phyloP scores from a whole-genome alignment of 1,139 yeast genomes.

The Zhuliangozyma parablackwelliae region DNA sequence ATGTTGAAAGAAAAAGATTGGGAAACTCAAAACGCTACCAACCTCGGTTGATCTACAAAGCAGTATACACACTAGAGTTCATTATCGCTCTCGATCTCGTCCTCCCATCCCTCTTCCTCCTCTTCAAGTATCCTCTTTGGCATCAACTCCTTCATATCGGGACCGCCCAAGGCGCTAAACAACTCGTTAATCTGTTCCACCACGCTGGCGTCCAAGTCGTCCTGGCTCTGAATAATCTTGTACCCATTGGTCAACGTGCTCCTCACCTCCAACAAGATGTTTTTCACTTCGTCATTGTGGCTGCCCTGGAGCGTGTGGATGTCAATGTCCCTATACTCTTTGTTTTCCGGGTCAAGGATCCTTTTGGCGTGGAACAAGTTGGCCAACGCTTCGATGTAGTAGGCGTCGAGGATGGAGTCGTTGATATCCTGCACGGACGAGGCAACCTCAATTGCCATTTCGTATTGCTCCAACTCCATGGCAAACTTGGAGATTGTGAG shows the following conservation, averaged over 20 bases:
- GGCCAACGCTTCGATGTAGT: slow-evolving; percentile 78
- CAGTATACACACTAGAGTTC: slow-evolving; percentile 3
- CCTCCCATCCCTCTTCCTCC: slow-evolving; percentile 43
- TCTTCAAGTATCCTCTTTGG: slow-evolving; percentile 39
- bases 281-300: slow-evolving; percentile 24
- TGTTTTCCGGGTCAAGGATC: slow-evolving; percentile 18
- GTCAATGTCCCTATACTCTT: slow-evolving; percentile 48
- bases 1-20: no score
- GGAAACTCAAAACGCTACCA: no score
- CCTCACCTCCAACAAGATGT: slow-evolving; percentile 42
- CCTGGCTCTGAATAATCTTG: slow-evolving; percentile 44
- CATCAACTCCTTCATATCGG: slow-evolving; percentile 42
- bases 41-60: no score
- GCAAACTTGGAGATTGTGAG: slow-evolving; percentile 68
- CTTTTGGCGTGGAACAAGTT: slow-evolving; percentile 56
- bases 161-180: slow-evolving; percentile 58
- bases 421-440: slow-evolving; percentile 67
- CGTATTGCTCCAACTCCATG: slow-evolving; percentile 71
- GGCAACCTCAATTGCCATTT: slow-evolving; percentile 58
- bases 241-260: slow-evolving; percentile 54
- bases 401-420: slow-evolving; percentile 76
- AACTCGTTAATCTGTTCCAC: slow-evolving; percentile 47
- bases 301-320: slow-evolving; percentile 28
- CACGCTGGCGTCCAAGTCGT: slow-evolving; percentile 54
- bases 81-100: slow-evolving; percentile 33